These are phyloP conservation scores for Aphanomyces cochlioides DNA, from an alignment of 352 stramenopile genomes.

Conservation along the genomic window DNA sequence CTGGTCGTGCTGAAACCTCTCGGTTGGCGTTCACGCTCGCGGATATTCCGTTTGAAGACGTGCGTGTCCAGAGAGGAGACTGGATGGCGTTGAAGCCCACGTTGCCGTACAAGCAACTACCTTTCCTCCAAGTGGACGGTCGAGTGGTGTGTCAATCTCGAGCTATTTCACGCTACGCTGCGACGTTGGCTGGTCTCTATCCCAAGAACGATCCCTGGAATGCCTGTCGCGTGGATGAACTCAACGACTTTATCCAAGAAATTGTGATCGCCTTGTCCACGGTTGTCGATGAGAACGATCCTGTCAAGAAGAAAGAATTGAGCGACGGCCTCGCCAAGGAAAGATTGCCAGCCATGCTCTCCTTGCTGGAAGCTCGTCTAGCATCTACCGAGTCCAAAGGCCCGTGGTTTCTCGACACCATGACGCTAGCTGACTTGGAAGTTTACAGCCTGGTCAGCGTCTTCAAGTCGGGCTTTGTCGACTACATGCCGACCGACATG, in stretches of 20 bases:
- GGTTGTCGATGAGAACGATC: constrained; percentile 35
- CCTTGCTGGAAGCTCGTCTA: constrained; percentile 45
- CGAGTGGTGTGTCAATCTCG: constrained; percentile 49
- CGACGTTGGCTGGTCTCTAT: constrained; percentile 37
- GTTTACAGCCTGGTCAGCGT: constrained; percentile 8
- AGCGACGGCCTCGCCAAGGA: constrained; percentile 32
- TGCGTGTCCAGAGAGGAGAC: constrained; percentile 40
- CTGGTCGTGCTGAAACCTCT: constrained; percentile 50
- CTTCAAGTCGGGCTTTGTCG: constrained; percentile 17
- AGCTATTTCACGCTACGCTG: constrained; percentile 42
- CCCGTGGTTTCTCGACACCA: constrained; percentile 8
- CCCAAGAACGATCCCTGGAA: constrained; percentile 33
- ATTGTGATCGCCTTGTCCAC: neutral
- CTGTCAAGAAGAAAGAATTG: constrained; percentile 35
- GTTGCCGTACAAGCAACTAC: constrained; percentile 42
- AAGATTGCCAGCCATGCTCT: constrained; percentile 43
- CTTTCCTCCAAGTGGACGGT: constrained; percentile 44
- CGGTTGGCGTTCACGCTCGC: constrained; percentile 47
- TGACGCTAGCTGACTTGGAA: constrained; percentile 19
- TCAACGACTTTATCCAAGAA: constrained; percentile 30
- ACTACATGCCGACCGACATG: neutral
- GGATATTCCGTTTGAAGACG: constrained; percentile 50
- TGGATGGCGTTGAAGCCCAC: constrained; percentile 36
- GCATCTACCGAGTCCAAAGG: neutral
- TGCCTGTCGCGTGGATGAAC: constrained; percentile 36